Evolutionary conservation across 176 grass and related monocot genomes (phyloP).

Genomic region (Zoysia japonica): DNA sequence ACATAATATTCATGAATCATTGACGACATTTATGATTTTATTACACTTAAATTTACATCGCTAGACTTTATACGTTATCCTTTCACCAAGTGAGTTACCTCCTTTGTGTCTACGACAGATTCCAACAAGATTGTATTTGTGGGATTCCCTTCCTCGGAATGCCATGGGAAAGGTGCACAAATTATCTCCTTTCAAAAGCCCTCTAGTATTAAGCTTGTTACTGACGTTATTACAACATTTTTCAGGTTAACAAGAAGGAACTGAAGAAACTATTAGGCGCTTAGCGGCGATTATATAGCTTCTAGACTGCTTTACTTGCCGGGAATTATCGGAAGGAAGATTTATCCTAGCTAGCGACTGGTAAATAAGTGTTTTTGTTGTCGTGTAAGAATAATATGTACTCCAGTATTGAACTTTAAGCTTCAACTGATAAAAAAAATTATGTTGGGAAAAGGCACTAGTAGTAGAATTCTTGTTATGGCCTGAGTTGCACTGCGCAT

Average conservation of each 20-base stretch:
- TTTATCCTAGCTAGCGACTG: background rate
- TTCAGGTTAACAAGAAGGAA: conserved; percentile 3
- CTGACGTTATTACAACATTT: background rate
- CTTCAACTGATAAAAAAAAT: background rate
- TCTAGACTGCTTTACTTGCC: background rate
- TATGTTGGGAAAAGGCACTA: background rate
- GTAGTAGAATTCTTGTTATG: background rate
- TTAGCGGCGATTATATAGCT: conserved; percentile 8
- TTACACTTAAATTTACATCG: conserved; percentile 23
- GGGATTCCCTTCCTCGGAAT: conserved; percentile 95
- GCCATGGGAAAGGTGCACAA: conserved; percentile 86
- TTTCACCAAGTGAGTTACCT: background rate
- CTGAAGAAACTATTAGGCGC: conserved; percentile 25
- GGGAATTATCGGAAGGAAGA: background rate
- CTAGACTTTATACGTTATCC: background rate
- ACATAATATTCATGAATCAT: background rate
- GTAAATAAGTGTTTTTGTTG: conserved; percentile 30
- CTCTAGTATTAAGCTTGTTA: background rate
- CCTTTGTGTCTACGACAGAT: conserved; percentile 54
- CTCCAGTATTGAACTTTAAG: background rate
- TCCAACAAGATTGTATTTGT: conserved; percentile 78
- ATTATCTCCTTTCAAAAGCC: conserved; percentile 10
- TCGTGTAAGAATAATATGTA: background rate
- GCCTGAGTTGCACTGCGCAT: background rate
- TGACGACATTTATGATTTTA: background rate